Conservation (phyloP, 768 basidiomycete genomes). For the Phylloporus sp. region DNA sequence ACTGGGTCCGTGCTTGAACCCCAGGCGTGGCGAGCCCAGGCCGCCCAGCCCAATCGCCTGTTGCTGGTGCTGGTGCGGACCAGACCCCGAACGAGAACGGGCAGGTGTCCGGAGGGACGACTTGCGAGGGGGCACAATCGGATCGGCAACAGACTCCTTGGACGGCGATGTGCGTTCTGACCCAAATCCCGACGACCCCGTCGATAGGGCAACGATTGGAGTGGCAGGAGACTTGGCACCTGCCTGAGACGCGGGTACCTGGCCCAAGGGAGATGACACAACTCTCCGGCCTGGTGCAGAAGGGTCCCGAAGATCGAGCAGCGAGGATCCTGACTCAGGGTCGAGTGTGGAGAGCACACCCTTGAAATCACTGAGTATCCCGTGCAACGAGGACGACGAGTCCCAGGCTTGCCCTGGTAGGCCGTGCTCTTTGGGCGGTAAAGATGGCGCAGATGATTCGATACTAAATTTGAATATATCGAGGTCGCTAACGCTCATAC, state of each 20-base stretch:
- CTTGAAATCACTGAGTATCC: conserved; percentile 69
- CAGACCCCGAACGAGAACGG: conserved; percentile 31
- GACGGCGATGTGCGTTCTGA: conserved; percentile 39
- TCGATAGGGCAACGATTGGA: conserved; percentile 25
- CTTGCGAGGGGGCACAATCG: conserved; percentile 29
- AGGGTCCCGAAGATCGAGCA: conserved; percentile 65
- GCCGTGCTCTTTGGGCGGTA: conserved; percentile 30
- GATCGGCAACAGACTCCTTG: conserved; percentile 40
- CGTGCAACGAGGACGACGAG: conserved; percentile 44
- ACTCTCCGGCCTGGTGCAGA: conserved; percentile 51
- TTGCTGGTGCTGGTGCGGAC: conserved; percentile 22
- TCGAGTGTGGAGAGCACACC: conserved; percentile 69
- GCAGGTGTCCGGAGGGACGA: conserved; percentile 31
- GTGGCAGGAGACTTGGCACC: conserved; percentile 20
- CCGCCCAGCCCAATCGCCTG: conserved; percentile 15
- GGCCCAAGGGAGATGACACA: conserved; percentile 33
- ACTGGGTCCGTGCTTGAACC: conserved; percentile 37
- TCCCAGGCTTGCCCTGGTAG: conserved; percentile 37
- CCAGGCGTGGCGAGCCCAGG: conserved; percentile 31
- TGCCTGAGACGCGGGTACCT: conserved; percentile 20
- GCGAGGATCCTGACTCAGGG: conserved; percentile 43
- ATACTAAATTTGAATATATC: conserved; percentile 48
- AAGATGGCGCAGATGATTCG: conserved; percentile 35
- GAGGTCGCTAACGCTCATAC: conserved; percentile 69
- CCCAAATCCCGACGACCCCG: conserved; percentile 20